Conservation (phyloP, 768 basidiomycete species). For the Leccinum variicolor region DNA sequence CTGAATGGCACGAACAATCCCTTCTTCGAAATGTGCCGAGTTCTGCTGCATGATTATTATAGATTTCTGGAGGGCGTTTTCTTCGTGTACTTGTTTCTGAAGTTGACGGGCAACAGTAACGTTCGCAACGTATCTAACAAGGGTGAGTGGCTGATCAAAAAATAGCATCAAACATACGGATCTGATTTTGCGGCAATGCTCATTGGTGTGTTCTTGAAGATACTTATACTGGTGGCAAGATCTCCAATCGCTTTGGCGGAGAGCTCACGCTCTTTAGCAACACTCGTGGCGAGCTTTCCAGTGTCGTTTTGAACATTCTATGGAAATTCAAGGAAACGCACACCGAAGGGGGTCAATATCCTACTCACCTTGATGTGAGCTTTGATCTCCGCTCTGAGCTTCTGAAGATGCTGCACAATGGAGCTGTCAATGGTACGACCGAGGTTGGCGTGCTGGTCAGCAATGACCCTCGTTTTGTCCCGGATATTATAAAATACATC, state of each 20-base stretch:
- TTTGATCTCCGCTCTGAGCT: slow-evolving; percentile 92
- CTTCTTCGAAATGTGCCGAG: slow-evolving; percentile 94
- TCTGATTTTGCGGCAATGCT: slow-evolving; percentile 54
- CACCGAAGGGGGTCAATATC: neutral
- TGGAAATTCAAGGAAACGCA: neutral
- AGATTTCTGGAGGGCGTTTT: slow-evolving; percentile 96
- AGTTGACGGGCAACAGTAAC: slow-evolving; percentile 74
- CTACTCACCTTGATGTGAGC: slow-evolving; percentile 84
- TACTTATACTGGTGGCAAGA: slow-evolving; percentile 80
- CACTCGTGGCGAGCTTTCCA: slow-evolving; percentile 83
- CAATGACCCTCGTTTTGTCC: slow-evolving; percentile 89
- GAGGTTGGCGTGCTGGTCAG: slow-evolving; percentile 95
- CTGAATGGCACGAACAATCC: slow-evolving; percentile 91
- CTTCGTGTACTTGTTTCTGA: slow-evolving; percentile 91
- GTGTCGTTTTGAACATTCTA: slow-evolving; percentile 95
- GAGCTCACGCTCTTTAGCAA: slow-evolving; percentile 87
- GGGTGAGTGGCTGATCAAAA: neutral
- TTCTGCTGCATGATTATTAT: slow-evolving; percentile 99
- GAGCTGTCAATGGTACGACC: slow-evolving; percentile 95
- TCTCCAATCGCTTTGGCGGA: slow-evolving; percentile 85
- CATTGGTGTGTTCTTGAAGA: slow-evolving; percentile 95
- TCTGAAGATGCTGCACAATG: slow-evolving; percentile 96
- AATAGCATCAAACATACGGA: slow-evolving; percentile 2
- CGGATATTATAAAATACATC: slow-evolving; percentile 92
- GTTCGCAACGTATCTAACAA: slow-evolving; percentile 61